A percentile compares a stretch with the other conserved stretches of the same genome.
Conservation (phyloP, 2,329 filamentous ascomycete genomes). For the Calonectria honghensis region DNA sequence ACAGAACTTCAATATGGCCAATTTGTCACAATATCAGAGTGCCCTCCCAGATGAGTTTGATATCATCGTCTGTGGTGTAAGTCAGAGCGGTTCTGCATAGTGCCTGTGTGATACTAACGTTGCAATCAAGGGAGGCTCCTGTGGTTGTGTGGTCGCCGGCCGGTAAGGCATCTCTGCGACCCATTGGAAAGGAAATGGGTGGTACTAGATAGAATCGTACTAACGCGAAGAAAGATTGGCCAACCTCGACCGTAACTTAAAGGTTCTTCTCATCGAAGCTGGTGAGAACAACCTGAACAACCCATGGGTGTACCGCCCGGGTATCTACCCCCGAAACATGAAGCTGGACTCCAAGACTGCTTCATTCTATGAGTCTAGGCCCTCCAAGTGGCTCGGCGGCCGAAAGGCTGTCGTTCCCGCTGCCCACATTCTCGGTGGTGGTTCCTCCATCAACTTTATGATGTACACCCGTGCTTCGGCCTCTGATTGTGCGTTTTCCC, state of each 20-base stretch:
- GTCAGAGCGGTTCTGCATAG: not conserved
- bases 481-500: constrained; percentile 46
- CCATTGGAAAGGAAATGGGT: not conserved
- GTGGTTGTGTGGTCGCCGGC: constrained; percentile 75
- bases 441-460: constrained; percentile 87
- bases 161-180: constrained; percentile 62
- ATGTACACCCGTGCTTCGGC: constrained; percentile 63
- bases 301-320: constrained; percentile 84
- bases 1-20: constrained; percentile 44
- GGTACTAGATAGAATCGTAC: not conserved
- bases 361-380: constrained; percentile 86
- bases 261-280: constrained; percentile 81
- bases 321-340: constrained; percentile 87
- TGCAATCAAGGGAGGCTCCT: constrained; percentile 75
- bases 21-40: constrained; percentile 47
- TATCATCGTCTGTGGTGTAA: constrained; percentile 82
- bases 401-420: constrained; percentile 84
- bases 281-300: constrained; percentile 86
- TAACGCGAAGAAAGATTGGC: constrained; percentile 74
- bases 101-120: not conserved
- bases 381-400: constrained; percentile 82
- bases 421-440: constrained; percentile 82
- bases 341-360: constrained; percentile 83
- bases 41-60: constrained; percentile 84
- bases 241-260: constrained; percentile 84